Evolutionary conservation across 2,329 filamentous ascomycete species (phyloP).

Genomic region (Fusarium oxysporum): DNA sequence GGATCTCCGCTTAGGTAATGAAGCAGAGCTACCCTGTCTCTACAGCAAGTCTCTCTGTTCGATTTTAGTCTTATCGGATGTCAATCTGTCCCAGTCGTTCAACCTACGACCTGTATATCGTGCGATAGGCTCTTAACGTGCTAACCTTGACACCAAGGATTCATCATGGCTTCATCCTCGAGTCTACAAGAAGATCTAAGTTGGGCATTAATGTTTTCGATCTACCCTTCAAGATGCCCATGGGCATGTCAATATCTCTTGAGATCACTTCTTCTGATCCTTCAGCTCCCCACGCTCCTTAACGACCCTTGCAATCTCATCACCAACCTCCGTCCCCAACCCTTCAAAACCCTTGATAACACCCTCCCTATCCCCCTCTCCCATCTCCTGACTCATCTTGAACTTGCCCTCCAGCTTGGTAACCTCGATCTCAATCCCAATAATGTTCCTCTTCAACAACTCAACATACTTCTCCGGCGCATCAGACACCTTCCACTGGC

Average conservation of each 20-base stretch:
- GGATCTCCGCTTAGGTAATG: not conserved
- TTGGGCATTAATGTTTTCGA: no score
- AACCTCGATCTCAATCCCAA: constrained; percentile 70
- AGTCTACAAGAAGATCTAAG: not conserved
- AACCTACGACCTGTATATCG: not conserved
- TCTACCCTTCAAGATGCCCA: not conserved
- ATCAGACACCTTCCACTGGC: constrained; percentile 65
- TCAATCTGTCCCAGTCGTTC: not conserved
- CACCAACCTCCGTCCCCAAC: constrained; percentile 45
- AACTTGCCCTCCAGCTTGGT: constrained; percentile 68
- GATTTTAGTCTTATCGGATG: not conserved
- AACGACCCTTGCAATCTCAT: constrained; percentile 46
- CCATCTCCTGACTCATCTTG: constrained; percentile 74
- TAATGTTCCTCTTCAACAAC: constrained; percentile 67
- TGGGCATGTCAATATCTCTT: not conserved
- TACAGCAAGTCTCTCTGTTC: not conserved
- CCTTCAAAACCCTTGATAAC: constrained; percentile 65
- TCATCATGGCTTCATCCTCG: not conserved
- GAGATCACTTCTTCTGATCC: not conserved
- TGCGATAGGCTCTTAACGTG: no score
- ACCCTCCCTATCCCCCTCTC: constrained; percentile 63
- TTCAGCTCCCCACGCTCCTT: constrained; percentile 36
- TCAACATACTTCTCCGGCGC: constrained; percentile 67
- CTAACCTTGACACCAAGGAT: not conserved
- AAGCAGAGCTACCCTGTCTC: not conserved